Conservation (phyloP, 129 eudicot genomes). For the Helianthus tuberosus region DNA sequence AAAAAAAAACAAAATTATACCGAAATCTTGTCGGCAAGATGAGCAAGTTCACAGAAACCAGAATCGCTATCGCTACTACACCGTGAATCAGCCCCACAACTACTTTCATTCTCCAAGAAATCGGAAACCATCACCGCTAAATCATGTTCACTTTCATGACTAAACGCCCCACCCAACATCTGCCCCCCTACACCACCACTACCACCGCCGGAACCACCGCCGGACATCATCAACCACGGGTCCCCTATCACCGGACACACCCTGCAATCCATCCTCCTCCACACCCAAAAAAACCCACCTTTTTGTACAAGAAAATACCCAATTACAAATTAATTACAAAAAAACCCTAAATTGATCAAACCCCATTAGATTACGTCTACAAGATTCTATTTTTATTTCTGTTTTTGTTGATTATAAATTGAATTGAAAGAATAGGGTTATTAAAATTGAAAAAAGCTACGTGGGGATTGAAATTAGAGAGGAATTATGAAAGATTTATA, state of each 20-base stretch:
- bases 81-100: constrained; percentile 67
- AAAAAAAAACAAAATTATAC: constrained; percentile 33
- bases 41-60: constrained; percentile 65
- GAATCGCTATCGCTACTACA: constrained; percentile 91
- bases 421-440: not conserved
- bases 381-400: not conserved
- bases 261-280: constrained; percentile 68
- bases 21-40: constrained; percentile 75
- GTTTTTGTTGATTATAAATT: not conserved
- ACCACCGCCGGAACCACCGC: constrained; percentile 40
- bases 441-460: not conserved
- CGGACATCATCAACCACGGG: constrained; percentile 54
- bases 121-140: constrained; percentile 88
- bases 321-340: constrained; percentile 6
- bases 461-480: not conserved
- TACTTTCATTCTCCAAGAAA: constrained; percentile 74
- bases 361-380: constrained; percentile 12
- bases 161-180: constrained; percentile 44
- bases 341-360: constrained; percentile 15
- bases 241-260: constrained; percentile 51
- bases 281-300: constrained; percentile 20
- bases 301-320: constrained; percentile 7
- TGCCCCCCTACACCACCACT: constrained; percentile 33
- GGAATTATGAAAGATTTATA: not conserved
- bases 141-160: constrained; percentile 90